Base-by-base conservation (phyloP, 1,139 yeast species). In the Hyphopichia burtonii region DNA sequence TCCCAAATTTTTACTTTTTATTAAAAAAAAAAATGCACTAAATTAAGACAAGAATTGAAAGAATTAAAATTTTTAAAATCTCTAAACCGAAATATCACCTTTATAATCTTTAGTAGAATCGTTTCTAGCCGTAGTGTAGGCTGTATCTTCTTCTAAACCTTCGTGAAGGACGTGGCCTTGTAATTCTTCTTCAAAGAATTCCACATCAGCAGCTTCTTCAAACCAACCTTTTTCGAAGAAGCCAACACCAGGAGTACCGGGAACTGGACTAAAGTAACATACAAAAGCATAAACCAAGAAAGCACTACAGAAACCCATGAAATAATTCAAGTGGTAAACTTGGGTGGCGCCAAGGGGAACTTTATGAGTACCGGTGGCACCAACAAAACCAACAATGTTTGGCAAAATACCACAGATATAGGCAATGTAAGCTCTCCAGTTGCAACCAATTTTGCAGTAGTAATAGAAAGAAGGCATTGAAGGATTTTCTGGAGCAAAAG, bases 331-430 rank as follows among this genome's bases (percentile, higher is more conserved):
- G 46, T 83, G 69, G 68, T 86, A 89, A 34, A 89, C 76, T 45
- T 80, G 69, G 36, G 81, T 76, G 3, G 96, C 96, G 23, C 94
- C 96, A 43, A 75, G 70, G 9, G 95, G 94, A n/a, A 89, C 91
- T 10, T 55, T 55, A 47, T 68, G 72, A 41, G 68, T 76, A 20
- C 83, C 88, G 15, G 83, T 81, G 5, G 84, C 90, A 46, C 96
- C 96, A 22, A 86, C 94, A 54, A 89, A 89, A 2, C 96, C 96
- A 31, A 86, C 89, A 53, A 89, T 82, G 58, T 88, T 89, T 40
- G 95, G 94, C 40, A 83, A 69, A 43, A 88, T 81, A 47, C 94
- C 94, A 53, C 84, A 72, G 45, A 85, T 61, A 59, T 86, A 86
- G 1, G 91, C 89, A 28, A 68, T 79, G 44, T 77, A 76, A 1